These are phyloP conservation scores for Phoma sp. DNA, from an alignment of 2,329 filamentous ascomycete species.

Conservation along the genomic window DNA sequence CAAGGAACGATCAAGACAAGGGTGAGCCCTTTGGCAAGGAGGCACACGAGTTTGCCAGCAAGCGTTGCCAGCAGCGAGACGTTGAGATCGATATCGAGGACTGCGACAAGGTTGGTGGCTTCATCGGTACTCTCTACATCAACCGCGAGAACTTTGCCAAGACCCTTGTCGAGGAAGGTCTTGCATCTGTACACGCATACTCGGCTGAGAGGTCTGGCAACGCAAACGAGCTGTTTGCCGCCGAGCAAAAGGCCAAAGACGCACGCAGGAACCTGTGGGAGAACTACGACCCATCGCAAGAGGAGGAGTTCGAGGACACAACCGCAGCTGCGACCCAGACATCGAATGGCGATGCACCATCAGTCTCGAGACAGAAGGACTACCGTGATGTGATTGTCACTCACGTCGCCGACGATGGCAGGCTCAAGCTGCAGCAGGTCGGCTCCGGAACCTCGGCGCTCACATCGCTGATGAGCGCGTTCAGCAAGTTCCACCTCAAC, in stretches of 20 bases:
- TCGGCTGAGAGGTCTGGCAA: slow-evolving; percentile 96
- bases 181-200: slow-evolving; percentile 91
- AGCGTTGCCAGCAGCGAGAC: slow-evolving; percentile 89
- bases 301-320: slow-evolving; percentile 69
- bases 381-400: slow-evolving; percentile 95
- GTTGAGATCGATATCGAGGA: slow-evolving; percentile 95
- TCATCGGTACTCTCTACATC: slow-evolving; percentile 93
- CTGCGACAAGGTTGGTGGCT: slow-evolving; percentile 94
- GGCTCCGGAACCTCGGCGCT: slow-evolving; percentile 84
- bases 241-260: slow-evolving; percentile 89
- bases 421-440: slow-evolving; percentile 89
- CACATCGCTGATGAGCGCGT: slow-evolving; percentile 86
- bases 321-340: slow-evolving; percentile 55
- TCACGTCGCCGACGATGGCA: slow-evolving; percentile 81
- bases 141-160: slow-evolving; percentile 97
- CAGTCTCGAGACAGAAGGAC: slow-evolving; percentile 75
- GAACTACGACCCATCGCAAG: slow-evolving; percentile 90
- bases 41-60: slow-evolving; percentile 88
- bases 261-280: slow-evolving; percentile 88
- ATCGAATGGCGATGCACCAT: slow-evolving; percentile 59
- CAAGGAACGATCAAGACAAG: slow-evolving; percentile 77
- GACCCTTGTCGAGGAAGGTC: slow-evolving; percentile 88
- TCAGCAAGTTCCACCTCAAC: slow-evolving; percentile 89
- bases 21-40: slow-evolving; percentile 95
- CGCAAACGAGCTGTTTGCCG: slow-evolving; percentile 82